Evolutionary conservation across 176 grass and related monocot genomes (phyloP), one percentile per base, ranked within the genome.

Genomic region (Ensete glaucum): DNA sequence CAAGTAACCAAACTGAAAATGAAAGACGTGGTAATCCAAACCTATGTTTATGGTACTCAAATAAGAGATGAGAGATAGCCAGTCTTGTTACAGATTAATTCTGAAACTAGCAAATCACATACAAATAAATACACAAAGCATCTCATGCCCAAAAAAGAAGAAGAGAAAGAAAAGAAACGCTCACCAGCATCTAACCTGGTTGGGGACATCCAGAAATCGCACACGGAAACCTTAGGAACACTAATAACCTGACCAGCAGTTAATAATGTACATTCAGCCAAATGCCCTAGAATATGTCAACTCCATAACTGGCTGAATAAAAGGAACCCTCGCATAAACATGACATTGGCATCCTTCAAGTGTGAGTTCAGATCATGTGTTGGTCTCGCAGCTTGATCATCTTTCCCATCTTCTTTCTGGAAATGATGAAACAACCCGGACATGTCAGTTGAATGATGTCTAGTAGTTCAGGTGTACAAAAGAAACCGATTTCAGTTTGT

Each of bases 341-440:
- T 51, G 64, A 13, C 11, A 43, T 43, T 43, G 15, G 17, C 17
- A 70, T 20, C 50, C 43, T 50, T 69, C 67, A 20, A 52, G 48
- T 20, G 50, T 14, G 23, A 16, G 15, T 69, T 56, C 72, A 74
- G 8, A 25, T 16, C 48, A 26, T 25, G 65, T 19, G 12, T 77
- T 64, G 60, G 11, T 16, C 6, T 6, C 2, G 21, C 66, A 6
- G 59, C 0, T 64, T 66, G n/a, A 54, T 77, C 75, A 77, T 77
- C 60, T 77, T 77, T 77, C 60, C 75, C 75, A 77, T 65, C 49
- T 75, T 54, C 73, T 77, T 21, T 77, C 75, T 77, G 75, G 65
- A 77, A 77, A 24, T 22, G 34, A 43, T 43, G 14, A 49, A 24
- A 53, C 21, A 21, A 17, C 43, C 52, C 4, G 11, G 16, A 57